These are phyloP conservation scores for Diplodia mutila DNA, from an alignment of 2,329 filamentous ascomycete species.

Conservation along the genomic window DNA sequence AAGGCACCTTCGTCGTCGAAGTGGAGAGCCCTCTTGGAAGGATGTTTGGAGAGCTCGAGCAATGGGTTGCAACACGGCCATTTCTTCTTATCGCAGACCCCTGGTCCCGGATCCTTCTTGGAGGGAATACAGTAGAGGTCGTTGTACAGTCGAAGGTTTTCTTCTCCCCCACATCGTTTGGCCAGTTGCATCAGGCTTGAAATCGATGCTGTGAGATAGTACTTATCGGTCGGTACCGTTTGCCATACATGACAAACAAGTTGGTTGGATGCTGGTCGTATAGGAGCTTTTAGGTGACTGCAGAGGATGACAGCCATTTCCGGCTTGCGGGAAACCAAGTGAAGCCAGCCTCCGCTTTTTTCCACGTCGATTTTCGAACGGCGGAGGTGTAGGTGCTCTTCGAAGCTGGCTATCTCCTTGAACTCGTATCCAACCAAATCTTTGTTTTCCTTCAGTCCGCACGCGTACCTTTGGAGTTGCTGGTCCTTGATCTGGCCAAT, in stretches of 20 bases:
- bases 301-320: not conserved
- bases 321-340: not conserved
- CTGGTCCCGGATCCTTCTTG: not conserved
- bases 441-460: not conserved
- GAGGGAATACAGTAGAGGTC: not conserved
- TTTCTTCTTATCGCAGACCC: not conserved
- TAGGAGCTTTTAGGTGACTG: not conserved
- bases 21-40: fast-evolving
- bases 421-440: not conserved
- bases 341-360: not conserved
- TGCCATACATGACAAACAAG: fast-evolving
- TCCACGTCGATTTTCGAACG: not conserved
- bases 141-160: not conserved
- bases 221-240: not conserved
- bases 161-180: not conserved
- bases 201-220: not conserved
- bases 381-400: not conserved
- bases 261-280: not conserved
- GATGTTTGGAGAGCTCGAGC: not conserved
- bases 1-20: not conserved
- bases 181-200: not conserved
- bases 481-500: not conserved
- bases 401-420: not conserved
- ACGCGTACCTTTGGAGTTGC: not conserved
- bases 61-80: not conserved